Evolutionary conservation across 768 basidiomycete species (phyloP).

Genomic region (Mycena leptocephala): DNA sequence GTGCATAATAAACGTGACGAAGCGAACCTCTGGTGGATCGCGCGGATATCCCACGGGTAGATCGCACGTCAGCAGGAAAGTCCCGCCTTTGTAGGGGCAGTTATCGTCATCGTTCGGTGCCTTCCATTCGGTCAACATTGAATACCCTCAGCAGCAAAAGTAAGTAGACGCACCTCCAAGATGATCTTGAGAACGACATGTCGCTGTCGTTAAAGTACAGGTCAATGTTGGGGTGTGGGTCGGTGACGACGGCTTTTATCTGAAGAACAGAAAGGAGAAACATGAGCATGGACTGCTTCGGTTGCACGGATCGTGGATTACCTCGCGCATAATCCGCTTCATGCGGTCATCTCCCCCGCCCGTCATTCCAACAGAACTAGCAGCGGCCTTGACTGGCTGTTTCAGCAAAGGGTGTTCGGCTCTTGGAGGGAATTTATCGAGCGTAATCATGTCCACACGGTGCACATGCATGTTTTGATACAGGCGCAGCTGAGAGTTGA

Average conservation of each 20-base stretch:
- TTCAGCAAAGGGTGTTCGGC: slow-evolving; percentile 40
- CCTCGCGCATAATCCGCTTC: slow-evolving; percentile 48
- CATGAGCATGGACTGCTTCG: too few species aligned
- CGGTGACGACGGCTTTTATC: slow-evolving; percentile 39
- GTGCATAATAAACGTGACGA: slow-evolving; percentile 49
- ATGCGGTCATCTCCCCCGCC: slow-evolving; percentile 38
- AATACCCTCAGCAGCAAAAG: background rate
- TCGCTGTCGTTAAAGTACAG: slow-evolving; percentile 45
- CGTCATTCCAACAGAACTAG: background rate
- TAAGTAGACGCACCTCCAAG: slow-evolving; percentile 37
- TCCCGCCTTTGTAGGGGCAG: slow-evolving; percentile 46
- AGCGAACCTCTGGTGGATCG: slow-evolving; percentile 47
- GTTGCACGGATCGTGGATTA: too few species aligned
- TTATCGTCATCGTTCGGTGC: slow-evolving; percentile 43
- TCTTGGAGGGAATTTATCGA: slow-evolving; percentile 43
- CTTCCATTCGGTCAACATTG: slow-evolving; percentile 10
- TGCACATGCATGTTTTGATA: slow-evolving; percentile 27
- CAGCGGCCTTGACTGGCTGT: slow-evolving; percentile 38
- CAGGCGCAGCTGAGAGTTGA: background rate
- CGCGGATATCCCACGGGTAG: slow-evolving; percentile 45
- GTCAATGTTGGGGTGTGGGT: slow-evolving; percentile 47
- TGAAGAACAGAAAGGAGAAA: slow-evolving; percentile 1
- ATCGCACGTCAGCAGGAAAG: slow-evolving; percentile 45
- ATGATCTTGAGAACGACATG: slow-evolving; percentile 48
- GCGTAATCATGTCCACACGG: slow-evolving; percentile 43